Evolutionary conservation across 108 stramenopile genomes (phyloP), one percentile per base, ranked within the genome.

Genomic region (Seminavis robusta): DNA sequence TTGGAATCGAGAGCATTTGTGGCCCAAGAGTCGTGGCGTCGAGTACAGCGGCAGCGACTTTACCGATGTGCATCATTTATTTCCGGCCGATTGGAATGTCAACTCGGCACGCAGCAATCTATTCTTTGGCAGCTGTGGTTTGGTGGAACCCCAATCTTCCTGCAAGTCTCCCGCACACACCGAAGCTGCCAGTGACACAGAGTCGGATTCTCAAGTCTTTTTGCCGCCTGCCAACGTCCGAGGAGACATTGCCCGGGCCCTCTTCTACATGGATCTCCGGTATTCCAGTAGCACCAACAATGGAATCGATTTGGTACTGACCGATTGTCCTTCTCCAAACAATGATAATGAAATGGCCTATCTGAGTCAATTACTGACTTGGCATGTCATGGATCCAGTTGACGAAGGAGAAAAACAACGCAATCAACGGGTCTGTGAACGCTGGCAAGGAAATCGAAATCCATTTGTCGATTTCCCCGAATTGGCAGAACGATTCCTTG

Each of bases 1-100:
- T 17, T 90, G 88, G 88, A 93, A 93, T 52, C 77, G 87, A 21
- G 91, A 93, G 59, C 91, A 93, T 63, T 47, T 77, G 36, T 88
- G 75, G 78, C 80, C 82, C 6, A 73, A 77, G 59, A 40, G 37
- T 21, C 74, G 41, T 37, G 82, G 86, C 15, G 83, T 81, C 15
- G 74, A 36, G 45, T 54, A 58, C 34, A 47, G 30, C 40, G 74
- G 77, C 11, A 19, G 47, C 0, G 86, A 84, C 27, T 68, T 56
- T 26, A 88, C 82, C 11, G 90, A 92, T 53, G 40, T 92, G 21
- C 86, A 87, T 47, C 58, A 68, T 55, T 45, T 92, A 28, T 55
- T 77, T 29, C 81, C 90, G 1, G 50, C 74, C 0, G 86, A 92
- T 66, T 70, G 74, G 43, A 67, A 56, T 56, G 77, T 84, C 37